Evolutionary conservation across 169 alveolate species (phyloP).

Genomic region (Plasmodium cynomolgi): DNA sequence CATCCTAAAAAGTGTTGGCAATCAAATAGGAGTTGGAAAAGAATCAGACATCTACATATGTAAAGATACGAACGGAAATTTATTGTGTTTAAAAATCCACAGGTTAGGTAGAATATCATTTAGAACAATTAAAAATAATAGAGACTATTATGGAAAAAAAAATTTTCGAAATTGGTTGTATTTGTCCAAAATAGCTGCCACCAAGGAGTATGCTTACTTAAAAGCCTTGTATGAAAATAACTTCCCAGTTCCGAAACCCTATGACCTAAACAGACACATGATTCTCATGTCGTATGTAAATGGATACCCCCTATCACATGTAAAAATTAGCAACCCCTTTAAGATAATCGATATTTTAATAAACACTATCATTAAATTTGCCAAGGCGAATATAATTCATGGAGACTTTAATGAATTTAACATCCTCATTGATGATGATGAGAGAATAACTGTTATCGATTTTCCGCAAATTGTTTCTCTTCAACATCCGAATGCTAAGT

Average conservation of each 20-base stretch:
- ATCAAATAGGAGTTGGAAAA: slow-evolving; percentile 98
- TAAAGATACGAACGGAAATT: slow-evolving; percentile 91
- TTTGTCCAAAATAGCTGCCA: slow-evolving; percentile 98
- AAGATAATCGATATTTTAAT: not conserved
- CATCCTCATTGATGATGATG: slow-evolving; percentile 91
- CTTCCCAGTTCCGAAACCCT: slow-evolving; percentile 97
- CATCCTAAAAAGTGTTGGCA: slow-evolving; percentile 91
- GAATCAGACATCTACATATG: slow-evolving; percentile 98
- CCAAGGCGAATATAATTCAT: slow-evolving; percentile 97
- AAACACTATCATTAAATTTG: slow-evolving; percentile 89
- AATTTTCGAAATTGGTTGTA: slow-evolving; percentile 98
- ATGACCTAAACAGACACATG: slow-evolving; percentile 97
- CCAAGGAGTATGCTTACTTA: slow-evolving; percentile 97
- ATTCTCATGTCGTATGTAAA: slow-evolving; percentile 96
- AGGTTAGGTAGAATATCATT: slow-evolving; percentile 96
- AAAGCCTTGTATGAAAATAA: slow-evolving; percentile 95
- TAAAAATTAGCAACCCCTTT: slow-evolving; percentile 77
- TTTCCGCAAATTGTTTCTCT: slow-evolving; percentile 98
- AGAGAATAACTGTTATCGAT: slow-evolving; percentile 92
- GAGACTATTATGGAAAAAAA: slow-evolving; percentile 98
- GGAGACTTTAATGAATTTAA: slow-evolving; percentile 99
- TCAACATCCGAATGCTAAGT: slow-evolving; percentile 95
- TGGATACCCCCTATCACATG: slow-evolving; percentile 94
- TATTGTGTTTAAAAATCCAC: slow-evolving; percentile 84
- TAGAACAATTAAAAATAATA: slow-evolving; percentile 96